These are phyloP conservation scores for Metschnikowia borealis DNA, from an alignment of 805 yeast genomes.

Conservation along the genomic window DNA sequence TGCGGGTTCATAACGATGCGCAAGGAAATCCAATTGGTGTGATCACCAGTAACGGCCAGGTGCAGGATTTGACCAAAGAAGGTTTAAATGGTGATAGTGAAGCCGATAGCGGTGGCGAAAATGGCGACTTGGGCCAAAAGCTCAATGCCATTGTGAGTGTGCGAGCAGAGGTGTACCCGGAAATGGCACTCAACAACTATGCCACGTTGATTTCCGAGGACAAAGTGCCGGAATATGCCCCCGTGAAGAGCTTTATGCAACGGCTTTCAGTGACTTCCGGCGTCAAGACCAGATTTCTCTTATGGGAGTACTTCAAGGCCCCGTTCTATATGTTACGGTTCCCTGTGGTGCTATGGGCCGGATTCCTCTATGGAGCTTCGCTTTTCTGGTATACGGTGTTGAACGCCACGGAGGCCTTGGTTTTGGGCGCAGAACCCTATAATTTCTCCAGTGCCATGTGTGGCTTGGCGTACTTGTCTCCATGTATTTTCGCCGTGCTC, in stretches of 20 bases:
- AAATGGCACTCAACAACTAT: slow-evolving; percentile 5
- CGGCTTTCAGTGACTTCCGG: slow-evolving; percentile 13
- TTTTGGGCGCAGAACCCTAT: slow-evolving; percentile 42
- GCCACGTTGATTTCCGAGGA: slow-evolving; percentile 9
- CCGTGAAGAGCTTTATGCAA: slow-evolving; percentile 12
- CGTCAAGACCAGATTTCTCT: slow-evolving; percentile 10
- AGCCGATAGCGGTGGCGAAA: no score
- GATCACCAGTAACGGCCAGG: slow-evolving; percentile 9
- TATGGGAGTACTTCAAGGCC: slow-evolving; percentile 17
- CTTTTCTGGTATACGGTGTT: slow-evolving; percentile 23
- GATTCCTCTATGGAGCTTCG: slow-evolving; percentile 20
- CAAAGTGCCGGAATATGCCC: slow-evolving; percentile 3
- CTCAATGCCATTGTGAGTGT: not conserved
- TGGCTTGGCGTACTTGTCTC: slow-evolving; percentile 17
- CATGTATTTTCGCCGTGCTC: slow-evolving; percentile 14
- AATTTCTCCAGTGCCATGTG: slow-evolving; percentile 37
- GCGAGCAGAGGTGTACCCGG: not conserved
- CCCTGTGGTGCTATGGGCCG: slow-evolving; percentile 20
- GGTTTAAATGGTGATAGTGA: no score
- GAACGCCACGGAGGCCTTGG: slow-evolving; percentile 22
- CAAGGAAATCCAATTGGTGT: slow-evolving; percentile 9
- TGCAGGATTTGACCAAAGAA: not conserved
- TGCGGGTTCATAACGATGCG: slow-evolving; percentile 8
- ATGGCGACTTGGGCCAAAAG: not conserved
- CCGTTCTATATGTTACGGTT: slow-evolving; percentile 19